A percentile compares a stretch with the other conserved stretches of the same genome.
phyloP scores from a whole-genome alignment of 2,329 filamentous ascomycete species.

The Colletotrichum graminicola region DNA sequence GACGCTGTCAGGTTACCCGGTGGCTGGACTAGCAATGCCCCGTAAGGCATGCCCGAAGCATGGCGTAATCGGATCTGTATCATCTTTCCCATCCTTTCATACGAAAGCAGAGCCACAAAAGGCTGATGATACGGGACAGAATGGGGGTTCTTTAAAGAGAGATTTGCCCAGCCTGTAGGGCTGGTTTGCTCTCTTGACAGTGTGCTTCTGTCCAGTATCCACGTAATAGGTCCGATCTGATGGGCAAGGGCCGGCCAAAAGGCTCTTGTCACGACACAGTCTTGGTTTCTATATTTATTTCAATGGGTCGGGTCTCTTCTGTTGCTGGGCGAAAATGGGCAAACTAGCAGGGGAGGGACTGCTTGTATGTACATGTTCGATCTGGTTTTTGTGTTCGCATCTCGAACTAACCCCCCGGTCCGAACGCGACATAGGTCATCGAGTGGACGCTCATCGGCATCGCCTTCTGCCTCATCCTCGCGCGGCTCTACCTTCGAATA shows the following conservation, averaged over 20 bases:
- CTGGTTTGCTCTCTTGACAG: fast-evolving
- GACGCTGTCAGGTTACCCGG: neutral
- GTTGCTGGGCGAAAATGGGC: neutral
- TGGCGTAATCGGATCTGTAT: neutral
- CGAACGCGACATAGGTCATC: neutral
- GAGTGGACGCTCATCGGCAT: conserved; percentile 2
- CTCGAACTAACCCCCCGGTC: neutral
- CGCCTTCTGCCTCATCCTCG: neutral
- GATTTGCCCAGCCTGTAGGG: neutral
- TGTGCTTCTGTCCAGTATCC: too few species aligned
- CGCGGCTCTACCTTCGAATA: neutral
- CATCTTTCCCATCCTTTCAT: neutral
- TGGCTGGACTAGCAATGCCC: neutral
- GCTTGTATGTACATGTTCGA: neutral
- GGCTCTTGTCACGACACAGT: neutral
- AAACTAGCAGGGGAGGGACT: neutral
- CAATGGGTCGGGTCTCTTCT: neutral
- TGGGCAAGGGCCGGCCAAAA: neutral
- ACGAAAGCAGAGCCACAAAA: neutral
- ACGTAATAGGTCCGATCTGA: neutral
- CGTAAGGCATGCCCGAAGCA: neutral
- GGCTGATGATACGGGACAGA: neutral
- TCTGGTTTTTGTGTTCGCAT: neutral
- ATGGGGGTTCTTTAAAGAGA: neutral
- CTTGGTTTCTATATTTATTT: too few species aligned